Evolutionary conservation across 2,329 filamentous ascomycete genomes (phyloP).

Genomic region (Botryotinia narcissicola): DNA sequence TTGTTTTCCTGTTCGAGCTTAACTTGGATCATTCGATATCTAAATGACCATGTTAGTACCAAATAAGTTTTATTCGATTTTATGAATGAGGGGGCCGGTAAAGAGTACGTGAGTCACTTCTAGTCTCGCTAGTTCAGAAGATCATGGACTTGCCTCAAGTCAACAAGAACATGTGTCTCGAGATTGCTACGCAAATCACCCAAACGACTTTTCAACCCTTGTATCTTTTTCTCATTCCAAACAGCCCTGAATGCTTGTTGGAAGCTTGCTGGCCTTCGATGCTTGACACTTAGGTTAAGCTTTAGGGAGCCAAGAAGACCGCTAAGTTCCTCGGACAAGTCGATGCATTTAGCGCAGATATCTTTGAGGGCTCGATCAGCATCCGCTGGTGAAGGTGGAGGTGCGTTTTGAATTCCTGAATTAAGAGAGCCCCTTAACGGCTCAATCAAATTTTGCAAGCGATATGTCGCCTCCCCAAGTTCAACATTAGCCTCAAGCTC

Average conservation of each 20-base stretch:
- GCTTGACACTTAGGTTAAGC: neutral
- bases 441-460: neutral
- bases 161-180: slow-evolving; percentile 4
- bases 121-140: neutral
- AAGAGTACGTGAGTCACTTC: neutral
- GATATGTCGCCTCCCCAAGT: neutral
- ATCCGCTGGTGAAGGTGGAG: neutral
- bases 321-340: neutral
- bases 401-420: neutral
- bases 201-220: neutral
- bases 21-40: neutral
- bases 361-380: neutral
- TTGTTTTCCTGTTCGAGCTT: neutral
- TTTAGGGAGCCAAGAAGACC: neutral
- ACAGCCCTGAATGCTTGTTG: neutral
- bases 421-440: neutral
- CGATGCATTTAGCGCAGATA: neutral
- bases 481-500: neutral
- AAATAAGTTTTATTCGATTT: neutral
- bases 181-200: neutral
- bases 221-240: neutral
- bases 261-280: neutral
- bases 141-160: neutral
- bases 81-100: neutral
- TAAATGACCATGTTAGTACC: neutral